Conservation (phyloP, 257 asterid genomes). For the Prunella vulgaris region DNA sequence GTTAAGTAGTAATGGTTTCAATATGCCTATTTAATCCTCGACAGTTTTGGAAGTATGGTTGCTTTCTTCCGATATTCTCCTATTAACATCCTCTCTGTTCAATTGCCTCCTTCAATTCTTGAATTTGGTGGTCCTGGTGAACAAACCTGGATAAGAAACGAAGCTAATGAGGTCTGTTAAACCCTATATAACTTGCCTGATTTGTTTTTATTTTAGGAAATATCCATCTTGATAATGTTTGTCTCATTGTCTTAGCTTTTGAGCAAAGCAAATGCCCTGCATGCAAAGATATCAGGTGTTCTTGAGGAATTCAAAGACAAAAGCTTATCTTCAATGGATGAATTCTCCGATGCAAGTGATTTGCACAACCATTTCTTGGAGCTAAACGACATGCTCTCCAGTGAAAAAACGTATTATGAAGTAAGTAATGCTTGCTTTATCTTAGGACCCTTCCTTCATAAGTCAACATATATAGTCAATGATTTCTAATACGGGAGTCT, state of each 20-base stretch:
- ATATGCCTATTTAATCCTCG: slow-evolving; percentile 6
- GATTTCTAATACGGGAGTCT: background rate
- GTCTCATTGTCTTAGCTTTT: slow-evolving; percentile 48
- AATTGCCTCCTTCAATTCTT: slow-evolving; percentile 76
- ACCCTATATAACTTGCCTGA: background rate
- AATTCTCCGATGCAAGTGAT: slow-evolving; percentile 46
- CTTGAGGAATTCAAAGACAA: slow-evolving; percentile 49
- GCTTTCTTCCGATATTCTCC: slow-evolving; percentile 89
- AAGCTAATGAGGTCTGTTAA: slow-evolving; percentile 67
- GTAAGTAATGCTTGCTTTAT: slow-evolving; percentile 51
- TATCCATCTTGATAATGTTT: slow-evolving; percentile 15
- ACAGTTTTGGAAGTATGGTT: slow-evolving; percentile 86
- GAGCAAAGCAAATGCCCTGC: slow-evolving; percentile 58
- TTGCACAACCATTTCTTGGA: slow-evolving; percentile 49
- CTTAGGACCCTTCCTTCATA: background rate
- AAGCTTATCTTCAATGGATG: slow-evolving; percentile 39
- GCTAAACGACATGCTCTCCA: slow-evolving; percentile 47
- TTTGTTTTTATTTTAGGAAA: background rate
- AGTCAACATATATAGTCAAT: background rate
- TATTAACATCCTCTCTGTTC: slow-evolving; percentile 67
- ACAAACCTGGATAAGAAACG: slow-evolving; percentile 64
- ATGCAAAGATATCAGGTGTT: slow-evolving; percentile 57
- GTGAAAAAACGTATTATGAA: slow-evolving; percentile 46
- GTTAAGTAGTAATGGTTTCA: no score
- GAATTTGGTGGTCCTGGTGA: slow-evolving; percentile 61